phyloP scores from a whole-genome alignment of 108 stramenopile species.

The Cylindrotheca fusiformis region DNA sequence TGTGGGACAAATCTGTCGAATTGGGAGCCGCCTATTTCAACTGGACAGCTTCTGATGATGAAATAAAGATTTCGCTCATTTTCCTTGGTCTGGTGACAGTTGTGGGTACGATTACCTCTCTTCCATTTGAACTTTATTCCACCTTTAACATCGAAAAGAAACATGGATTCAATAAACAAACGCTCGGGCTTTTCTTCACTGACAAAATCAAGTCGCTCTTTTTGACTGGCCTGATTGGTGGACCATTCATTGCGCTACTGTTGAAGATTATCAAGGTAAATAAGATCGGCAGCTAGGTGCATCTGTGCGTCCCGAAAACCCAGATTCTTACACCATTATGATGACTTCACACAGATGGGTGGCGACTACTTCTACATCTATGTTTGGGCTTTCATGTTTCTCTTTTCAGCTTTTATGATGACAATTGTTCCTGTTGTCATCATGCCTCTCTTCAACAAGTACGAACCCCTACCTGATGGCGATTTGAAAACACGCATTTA shows the following conservation, averaged over 20 bases:
- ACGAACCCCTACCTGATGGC: constrained; percentile 91
- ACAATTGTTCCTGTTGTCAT: constrained; percentile 93
- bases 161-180: constrained; percentile 99
- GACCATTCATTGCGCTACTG: constrained; percentile 83
- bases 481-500: constrained; percentile 87
- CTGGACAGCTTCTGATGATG: constrained; percentile 53
- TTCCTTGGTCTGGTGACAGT: constrained; percentile 74
- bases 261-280: constrained; percentile 84
- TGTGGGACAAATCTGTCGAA: constrained; percentile 65
- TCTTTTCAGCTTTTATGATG: constrained; percentile 88
- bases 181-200: constrained; percentile 78
- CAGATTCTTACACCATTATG: neutral
- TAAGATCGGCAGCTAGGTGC: constrained; percentile 1
- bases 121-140: constrained; percentile 87
- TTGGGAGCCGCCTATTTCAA: constrained; percentile 47
- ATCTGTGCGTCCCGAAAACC: neutral
- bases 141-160: constrained; percentile 94
- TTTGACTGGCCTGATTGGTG: constrained; percentile 81
- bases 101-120: constrained; percentile 69
- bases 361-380: constrained; percentile 94
- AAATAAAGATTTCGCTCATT: constrained; percentile 82
- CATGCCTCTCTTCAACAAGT: constrained; percentile 99
- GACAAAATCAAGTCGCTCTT: constrained; percentile 91
- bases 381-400: constrained; percentile 92
- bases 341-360: constrained; percentile 31